These are phyloP conservation scores for Geoglossum glabrum DNA, from an alignment of 495 filamentous ascomycete species.

Conservation along the genomic window DNA sequence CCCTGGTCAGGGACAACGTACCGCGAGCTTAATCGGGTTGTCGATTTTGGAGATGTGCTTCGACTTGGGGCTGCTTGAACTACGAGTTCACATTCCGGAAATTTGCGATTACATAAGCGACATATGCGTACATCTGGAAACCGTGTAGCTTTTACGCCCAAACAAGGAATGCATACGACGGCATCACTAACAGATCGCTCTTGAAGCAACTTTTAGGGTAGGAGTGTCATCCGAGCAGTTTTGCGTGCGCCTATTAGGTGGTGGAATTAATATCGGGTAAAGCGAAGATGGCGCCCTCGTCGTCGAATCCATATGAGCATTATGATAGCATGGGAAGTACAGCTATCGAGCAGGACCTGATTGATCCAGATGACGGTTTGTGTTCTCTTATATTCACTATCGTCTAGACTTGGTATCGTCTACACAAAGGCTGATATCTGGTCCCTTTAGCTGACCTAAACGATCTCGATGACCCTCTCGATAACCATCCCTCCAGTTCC, in stretches of 20 bases:
- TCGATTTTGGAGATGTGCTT: not conserved
- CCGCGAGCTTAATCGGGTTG: not conserved
- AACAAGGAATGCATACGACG: not conserved
- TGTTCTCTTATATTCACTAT: not conserved
- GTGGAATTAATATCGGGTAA: not conserved
- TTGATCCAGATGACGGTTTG: conserved; percentile 87
- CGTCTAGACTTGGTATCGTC: not conserved
- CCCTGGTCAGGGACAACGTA: not conserved
- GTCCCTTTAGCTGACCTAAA: conserved; percentile 45
- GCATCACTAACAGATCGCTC: not conserved
- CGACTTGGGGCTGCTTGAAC: not conserved
- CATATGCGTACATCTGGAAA: not conserved
- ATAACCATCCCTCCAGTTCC: conserved; percentile 31
- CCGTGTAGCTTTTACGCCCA: not conserved
- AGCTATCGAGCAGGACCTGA: conserved; percentile 61
- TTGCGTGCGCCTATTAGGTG: not conserved
- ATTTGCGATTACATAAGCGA: not conserved
- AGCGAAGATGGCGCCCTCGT: conserved; percentile 8
- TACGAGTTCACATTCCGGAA: not conserved
- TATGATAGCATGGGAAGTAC: conserved; percentile 39
- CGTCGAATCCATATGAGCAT: conserved; percentile 28
- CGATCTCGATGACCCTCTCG: conserved; percentile 81
- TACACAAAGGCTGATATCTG: not conserved
- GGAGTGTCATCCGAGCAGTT: not conserved
- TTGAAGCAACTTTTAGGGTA: not conserved